Evolutionary conservation across 495 filamentous ascomycete genomes (phyloP), one percentile per base, ranked within the genome.

Genomic region (Aspergillus campestris): DNA sequence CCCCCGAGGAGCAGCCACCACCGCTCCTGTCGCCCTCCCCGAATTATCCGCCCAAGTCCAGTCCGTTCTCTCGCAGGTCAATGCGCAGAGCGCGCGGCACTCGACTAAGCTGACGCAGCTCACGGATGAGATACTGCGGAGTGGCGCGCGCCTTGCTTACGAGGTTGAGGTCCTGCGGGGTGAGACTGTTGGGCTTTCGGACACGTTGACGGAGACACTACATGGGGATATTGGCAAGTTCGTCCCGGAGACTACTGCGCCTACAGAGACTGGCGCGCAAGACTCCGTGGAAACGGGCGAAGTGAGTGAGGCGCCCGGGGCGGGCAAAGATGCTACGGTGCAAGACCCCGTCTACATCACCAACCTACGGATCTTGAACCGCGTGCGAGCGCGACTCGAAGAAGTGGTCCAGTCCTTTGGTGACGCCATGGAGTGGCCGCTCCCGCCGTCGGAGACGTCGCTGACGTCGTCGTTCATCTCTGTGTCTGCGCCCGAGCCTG

Each of bases 161-260:
- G 88, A 96, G 56, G 91, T 98, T 7, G 92, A 98, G 58, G 77
- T 97, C 7, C 65, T 98, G 7, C 81, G 89, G 6, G 90, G 90
- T 42, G 92, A 97, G 58, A 81, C 88, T 0, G 70, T 87, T 12
- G 75, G 80, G 29, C 63, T 95, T 36, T 81, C 83, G 0, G 89
- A 95, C 50, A 70, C 83, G 6, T 65, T 98, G 47, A 79, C 79
- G 0, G 87, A 91, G 48, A 70, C 72, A 0, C 63, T 95, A 18
- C 71, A 77, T 8, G 72, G 79, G 3, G 84, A 89, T 45, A 79
- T 95, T 15, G 64, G 59, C 24, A 79, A 78, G 45, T 89, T 94
- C 45, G 72, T 86, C 6, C 80, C 80, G 0, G 68, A 65, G 37
- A 44, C 34, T 12, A 42, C 12, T 24, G 51, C 34, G 13, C 42